Base-by-base conservation (phyloP, 768 basidiomycete genomes). In the Tephrocybe sp. region DNA sequence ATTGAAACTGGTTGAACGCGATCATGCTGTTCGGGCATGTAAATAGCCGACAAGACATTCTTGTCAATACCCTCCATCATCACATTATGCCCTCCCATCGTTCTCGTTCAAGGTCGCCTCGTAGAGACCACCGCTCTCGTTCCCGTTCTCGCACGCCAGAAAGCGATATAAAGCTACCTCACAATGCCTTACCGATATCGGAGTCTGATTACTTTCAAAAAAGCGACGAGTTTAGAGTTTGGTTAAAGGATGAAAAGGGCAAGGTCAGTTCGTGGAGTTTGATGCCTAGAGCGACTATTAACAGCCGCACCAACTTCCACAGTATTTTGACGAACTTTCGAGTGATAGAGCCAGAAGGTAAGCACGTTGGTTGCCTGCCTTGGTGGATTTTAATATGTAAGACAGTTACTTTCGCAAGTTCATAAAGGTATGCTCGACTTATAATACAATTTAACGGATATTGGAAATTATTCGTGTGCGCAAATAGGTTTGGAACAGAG, bases 151-250 rank as follows among this genome's bases (percentile, higher is more conserved):
- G 26, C 26, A 60, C 68, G 41, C 68, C 67, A 39, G 68, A 62
- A 17, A 65, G 70, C 13, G 77, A 82, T 5, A 47, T 61, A 1
- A 61, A 71, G 10, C 72, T 89, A 13, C 89, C 87, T 22, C 62
- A 73, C 20, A 75, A 78, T 35, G 77, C 80, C 23, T 67, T 75
- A n/a, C 71, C 78, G 14, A 89, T 96, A 55, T 82, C 79, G 0
- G 87, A 91, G 59, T 79, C 86, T 0, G 93, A 96, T 63, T 97
- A 95, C 62, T 97, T 93, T 68, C 75, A 87, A 61, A 94, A 91
- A 69, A 89, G 82, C 46, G 80, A 83, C 49, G 94, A 97, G 63
- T 96, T 95, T 63, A 79, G 86, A 56, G 66, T 81, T 20, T 98
- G 94, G 92, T 72, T 97, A 51, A 90, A 87, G 66, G 86, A 90